These are phyloP conservation scores for Trichomonas tenax DNA, from an alignment of 208 protist genomes.

Conservation along the genomic window DNA sequence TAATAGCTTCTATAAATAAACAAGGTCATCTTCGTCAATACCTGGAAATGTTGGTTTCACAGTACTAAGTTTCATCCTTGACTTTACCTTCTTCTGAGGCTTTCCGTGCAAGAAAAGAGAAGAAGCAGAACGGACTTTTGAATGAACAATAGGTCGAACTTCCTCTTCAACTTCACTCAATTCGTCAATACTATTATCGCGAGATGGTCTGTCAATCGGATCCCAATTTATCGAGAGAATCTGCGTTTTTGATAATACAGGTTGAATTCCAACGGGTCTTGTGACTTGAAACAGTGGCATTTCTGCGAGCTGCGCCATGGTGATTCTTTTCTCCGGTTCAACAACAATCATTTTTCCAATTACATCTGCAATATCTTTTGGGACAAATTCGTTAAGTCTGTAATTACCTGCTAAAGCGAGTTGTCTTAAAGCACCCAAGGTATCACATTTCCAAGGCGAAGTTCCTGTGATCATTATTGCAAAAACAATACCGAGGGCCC, in stretches of 20 bases:
- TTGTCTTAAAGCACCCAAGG: neutral
- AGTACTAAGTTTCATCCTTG: neutral
- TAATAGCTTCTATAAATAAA: neutral
- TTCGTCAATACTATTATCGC: neutral
- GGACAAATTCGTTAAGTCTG: neutral
- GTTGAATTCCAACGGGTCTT: neutral
- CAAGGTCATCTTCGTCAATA: neutral
- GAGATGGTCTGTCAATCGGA: neutral
- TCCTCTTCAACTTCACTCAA: neutral
- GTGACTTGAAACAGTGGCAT: neutral
- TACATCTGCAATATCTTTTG: neutral
- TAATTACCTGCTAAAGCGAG: neutral
- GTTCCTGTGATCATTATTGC: neutral
- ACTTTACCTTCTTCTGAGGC: neutral
- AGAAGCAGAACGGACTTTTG: neutral
- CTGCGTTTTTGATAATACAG: neutral
- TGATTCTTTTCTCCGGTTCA: neutral
- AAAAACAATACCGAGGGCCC: neutral
- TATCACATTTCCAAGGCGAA: neutral
- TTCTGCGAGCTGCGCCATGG: neutral
- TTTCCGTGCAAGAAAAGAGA: neutral
- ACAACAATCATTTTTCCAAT: neutral
- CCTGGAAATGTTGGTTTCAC: neutral
- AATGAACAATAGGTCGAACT: neutral
- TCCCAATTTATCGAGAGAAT: neutral